Conservation (phyloP, 2,329 filamentous ascomycete species). For the Ophiocordyceps camponoti-saundersi region DNA sequence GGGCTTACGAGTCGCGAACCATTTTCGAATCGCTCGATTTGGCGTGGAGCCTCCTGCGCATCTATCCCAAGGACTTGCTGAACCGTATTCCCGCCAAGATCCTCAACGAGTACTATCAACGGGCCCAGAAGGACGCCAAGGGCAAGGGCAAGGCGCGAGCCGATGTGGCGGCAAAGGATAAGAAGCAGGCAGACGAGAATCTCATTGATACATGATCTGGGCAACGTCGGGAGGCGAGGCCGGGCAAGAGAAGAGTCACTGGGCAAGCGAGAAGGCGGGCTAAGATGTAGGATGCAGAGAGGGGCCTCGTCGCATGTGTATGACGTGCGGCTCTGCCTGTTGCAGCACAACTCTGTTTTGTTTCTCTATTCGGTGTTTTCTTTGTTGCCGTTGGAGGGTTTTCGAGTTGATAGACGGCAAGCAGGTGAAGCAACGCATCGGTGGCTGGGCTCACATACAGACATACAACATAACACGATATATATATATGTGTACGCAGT, state of each 20-base stretch:
- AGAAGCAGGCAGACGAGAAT: constrained; percentile 34
- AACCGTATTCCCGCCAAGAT: constrained; percentile 83
- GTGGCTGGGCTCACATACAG: no score
- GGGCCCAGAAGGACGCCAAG: constrained; percentile 45
- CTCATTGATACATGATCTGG: constrained; percentile 37
- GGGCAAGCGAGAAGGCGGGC: neutral
- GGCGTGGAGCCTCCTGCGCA: constrained; percentile 89
- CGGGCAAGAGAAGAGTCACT: constrained; percentile 1
- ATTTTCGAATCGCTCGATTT: constrained; percentile 92
- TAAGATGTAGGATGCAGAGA: neutral
- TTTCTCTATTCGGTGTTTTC: no score
- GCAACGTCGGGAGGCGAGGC: neutral
- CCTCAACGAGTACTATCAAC: constrained; percentile 68
- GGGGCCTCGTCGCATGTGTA: neutral
- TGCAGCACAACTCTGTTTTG: no score
- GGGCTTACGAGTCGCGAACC: constrained; percentile 75
- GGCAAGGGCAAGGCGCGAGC: constrained; percentile 40
- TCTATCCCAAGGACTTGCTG: constrained; percentile 94
- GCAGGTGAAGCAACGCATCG: no score
- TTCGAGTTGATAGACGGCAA: no score
- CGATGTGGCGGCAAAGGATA: constrained; percentile 20
- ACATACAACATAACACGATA: no score
- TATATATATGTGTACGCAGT: no score
- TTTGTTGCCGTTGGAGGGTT: no score
- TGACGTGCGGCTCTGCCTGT: neutral